These are phyloP conservation scores for Ramaria sp. DNA, from an alignment of 768 basidiomycete genomes.

Conservation along the genomic window DNA sequence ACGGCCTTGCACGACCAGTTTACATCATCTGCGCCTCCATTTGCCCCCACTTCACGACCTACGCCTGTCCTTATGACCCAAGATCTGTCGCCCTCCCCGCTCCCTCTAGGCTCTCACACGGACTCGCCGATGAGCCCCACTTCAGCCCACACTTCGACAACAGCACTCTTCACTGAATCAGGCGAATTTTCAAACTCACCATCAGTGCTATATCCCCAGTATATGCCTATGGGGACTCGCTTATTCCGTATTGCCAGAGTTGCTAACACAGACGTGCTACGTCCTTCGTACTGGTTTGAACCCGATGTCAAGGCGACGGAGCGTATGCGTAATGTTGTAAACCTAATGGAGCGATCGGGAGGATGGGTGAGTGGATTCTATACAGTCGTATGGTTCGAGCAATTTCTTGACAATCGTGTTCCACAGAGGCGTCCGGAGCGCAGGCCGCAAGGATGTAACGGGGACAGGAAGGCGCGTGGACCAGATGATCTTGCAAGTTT, in stretches of 20 bases:
- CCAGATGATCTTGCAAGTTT: background rate
- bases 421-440: background rate
- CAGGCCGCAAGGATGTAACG: background rate
- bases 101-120: no score
- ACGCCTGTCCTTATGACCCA: no score
- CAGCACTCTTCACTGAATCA: no score
- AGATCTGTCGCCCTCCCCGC: no score
- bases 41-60: no score
- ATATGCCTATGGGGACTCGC: background rate
- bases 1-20: no score
- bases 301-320: background rate
- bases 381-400: background rate
- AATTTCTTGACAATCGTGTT: background rate
- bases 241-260: background rate
- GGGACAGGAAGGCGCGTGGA: background rate
- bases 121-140: no score
- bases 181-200: background rate
- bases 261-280: background rate
- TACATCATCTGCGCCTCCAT: no score
- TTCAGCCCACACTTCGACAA: no score
- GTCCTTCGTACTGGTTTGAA: slow-evolving; percentile 1
- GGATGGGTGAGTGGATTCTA: background rate
- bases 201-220: background rate
- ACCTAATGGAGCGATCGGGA: background rate
- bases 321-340: background rate